A percentile compares a stretch with the other conserved stretches of the same genome.
phyloP scores from a whole-genome alignment of 2,329 filamentous ascomycete genomes.

The Podosphaera fusca region DNA sequence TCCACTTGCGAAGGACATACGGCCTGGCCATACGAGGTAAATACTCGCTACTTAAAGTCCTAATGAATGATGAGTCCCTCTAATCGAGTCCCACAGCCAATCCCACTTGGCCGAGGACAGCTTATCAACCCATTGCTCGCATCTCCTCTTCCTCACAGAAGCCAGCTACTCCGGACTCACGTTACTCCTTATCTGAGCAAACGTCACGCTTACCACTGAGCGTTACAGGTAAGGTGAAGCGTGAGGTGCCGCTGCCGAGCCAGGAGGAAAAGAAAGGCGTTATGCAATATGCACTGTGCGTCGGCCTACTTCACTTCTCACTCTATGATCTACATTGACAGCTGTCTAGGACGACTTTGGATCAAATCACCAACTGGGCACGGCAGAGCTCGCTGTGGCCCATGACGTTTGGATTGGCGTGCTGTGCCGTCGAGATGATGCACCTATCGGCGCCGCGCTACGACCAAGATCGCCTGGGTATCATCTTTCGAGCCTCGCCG shows the following conservation, averaged over 20 bases:
- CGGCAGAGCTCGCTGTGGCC: constrained; percentile 72
- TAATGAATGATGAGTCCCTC: too few species aligned
- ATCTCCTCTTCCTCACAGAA: constrained; percentile 43
- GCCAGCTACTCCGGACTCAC: constrained; percentile 32
- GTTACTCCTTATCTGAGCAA: constrained; percentile 29
- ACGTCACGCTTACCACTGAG: constrained; percentile 29
- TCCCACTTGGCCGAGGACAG: constrained; percentile 37
- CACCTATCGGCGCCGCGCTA: constrained; percentile 69
- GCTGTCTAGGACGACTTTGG: constrained; percentile 42
- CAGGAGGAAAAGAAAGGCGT: constrained; percentile 60
- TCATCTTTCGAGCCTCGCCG: constrained; percentile 75
- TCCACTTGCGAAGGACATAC: too few species aligned
- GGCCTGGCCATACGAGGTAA: too few species aligned
- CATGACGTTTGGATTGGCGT: constrained; percentile 71
- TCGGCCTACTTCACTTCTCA: constrained; percentile 9
- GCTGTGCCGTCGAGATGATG: constrained; percentile 88
- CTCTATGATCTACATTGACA: not conserved
- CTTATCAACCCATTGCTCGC: constrained; percentile 38
- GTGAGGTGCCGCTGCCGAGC: constrained; percentile 54
- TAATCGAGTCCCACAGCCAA: constrained; percentile 26
- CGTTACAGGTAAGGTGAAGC: constrained; percentile 25
- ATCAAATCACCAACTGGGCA: constrained; percentile 64
- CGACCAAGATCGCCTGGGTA: constrained; percentile 71
- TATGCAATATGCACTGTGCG: constrained; percentile 71
- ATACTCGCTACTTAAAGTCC: too few species aligned